Percentiles rank a stretch among this genome's conserved stretches.
These are phyloP conservation scores for Aureobasidium leucospermi DNA, from an alignment of 2,329 filamentous ascomycete species.

Conservation along the genomic window DNA sequence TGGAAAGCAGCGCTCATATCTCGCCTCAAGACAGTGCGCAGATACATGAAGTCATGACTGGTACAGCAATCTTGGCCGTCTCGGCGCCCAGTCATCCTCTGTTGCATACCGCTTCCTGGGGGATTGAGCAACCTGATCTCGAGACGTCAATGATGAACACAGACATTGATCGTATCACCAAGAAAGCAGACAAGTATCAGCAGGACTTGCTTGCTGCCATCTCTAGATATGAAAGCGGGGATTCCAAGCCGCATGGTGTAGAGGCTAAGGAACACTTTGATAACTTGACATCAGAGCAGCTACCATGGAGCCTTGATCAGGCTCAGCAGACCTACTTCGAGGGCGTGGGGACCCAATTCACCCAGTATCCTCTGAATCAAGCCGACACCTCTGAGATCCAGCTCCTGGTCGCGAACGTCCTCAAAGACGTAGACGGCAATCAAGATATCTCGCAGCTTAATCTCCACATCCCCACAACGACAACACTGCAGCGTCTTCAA, in stretches of 20 bases:
- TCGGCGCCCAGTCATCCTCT: constrained; percentile 10
- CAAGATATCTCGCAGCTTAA: not conserved
- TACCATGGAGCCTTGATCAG: constrained; percentile 49
- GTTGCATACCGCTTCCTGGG: not conserved
- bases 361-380: not conserved
- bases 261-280: not conserved
- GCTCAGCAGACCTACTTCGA: constrained; percentile 41
- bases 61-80: not conserved
- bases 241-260: not conserved
- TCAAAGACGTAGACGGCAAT: not conserved
- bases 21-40: not conserved
- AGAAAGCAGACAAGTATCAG: constrained; percentile 15
- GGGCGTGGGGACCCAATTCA: not conserved
- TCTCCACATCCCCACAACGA: not conserved
- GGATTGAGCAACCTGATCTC: not conserved
- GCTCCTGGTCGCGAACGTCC: not conserved
- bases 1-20: not conserved
- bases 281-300: not conserved
- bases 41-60: constrained; percentile 6
- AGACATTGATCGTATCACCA: constrained; percentile 3
- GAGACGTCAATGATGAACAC: not conserved
- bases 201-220: constrained; percentile 13
- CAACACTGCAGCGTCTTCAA: not conserved
- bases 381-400: not conserved
- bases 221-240: not conserved